Evolutionary conservation across 352 stramenopile genomes (phyloP).

Genomic region (Phytophthora melonis): DNA sequence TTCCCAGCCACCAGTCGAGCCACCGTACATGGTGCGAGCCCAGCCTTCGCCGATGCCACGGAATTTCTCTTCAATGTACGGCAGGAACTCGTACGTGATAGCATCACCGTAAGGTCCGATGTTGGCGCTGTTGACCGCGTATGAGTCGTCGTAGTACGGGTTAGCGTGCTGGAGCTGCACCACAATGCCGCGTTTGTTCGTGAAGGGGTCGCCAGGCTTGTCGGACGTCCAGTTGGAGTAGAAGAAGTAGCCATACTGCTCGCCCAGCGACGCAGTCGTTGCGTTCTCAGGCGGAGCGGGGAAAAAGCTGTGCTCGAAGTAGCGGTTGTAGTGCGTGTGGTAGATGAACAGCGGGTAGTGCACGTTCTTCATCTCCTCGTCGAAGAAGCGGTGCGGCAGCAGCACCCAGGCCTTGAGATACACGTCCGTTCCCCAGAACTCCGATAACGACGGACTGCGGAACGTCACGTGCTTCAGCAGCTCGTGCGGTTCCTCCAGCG

Average conservation of each 20-base stretch:
- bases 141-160: conserved; percentile 85
- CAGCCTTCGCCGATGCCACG: conserved; percentile 71
- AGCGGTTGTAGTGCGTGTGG: conserved; percentile 76
- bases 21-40: conserved; percentile 81
- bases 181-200: conserved; percentile 71
- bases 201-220: conserved; percentile 4
- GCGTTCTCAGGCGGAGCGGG: conserved; percentile 38
- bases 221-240: conserved; percentile 82
- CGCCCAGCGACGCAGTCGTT: conserved; percentile 33
- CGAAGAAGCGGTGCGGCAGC: conserved; percentile 76
- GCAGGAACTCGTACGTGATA: conserved; percentile 83
- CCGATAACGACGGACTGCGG: conserved; percentile 63
- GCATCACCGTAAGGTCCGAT: conserved; percentile 79
- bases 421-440: conserved; percentile 79
- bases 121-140: conserved; percentile 80
- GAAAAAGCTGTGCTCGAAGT: conserved; percentile 69
- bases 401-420: conserved; percentile 77
- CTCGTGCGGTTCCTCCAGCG: conserved; percentile 54
- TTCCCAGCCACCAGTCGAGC: conserved; percentile 78
- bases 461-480: conserved; percentile 76
- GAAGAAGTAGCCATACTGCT: conserved; percentile 74
- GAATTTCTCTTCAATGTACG: conserved; percentile 67
- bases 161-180: conserved; percentile 83
- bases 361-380: conserved; percentile 53
- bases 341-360: conserved; percentile 82